Conservation (phyloP, 1,284 basidiomycete genomes). For the Psilocybe mexicana region DNA sequence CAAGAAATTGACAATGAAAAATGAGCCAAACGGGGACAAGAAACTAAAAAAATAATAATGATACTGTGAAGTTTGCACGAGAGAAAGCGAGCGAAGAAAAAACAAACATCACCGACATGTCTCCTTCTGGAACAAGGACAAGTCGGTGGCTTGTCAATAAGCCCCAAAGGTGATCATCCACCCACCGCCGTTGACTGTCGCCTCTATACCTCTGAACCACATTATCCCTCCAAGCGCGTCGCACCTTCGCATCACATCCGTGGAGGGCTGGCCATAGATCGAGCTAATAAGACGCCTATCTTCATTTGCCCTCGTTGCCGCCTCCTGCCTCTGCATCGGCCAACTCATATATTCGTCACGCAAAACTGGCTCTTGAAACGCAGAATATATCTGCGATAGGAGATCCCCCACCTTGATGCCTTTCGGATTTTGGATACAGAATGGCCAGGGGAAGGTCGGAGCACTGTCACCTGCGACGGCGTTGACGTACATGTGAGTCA, state of each 20-base stretch:
- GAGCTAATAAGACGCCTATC: constrained; percentile 27
- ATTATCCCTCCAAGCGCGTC: constrained; percentile 52
- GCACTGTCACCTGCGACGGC: constrained; percentile 50
- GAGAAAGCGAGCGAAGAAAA: not conserved
- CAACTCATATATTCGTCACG: constrained; percentile 42
- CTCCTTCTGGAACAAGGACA: not conserved
- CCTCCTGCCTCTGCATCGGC: constrained; percentile 32
- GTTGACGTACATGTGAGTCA: constrained; percentile 53
- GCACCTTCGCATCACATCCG: constrained; percentile 45
- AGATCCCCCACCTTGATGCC: constrained; percentile 56
- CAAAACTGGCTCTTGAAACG: constrained; percentile 46
- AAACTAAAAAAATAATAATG: not conserved
- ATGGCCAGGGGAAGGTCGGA: constrained; percentile 51
- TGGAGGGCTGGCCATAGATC: constrained; percentile 8
- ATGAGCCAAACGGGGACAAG: not conserved
- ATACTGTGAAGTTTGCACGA: not conserved
- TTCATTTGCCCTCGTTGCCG: constrained; percentile 36
- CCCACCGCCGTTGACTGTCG: constrained; percentile 46
- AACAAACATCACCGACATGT: not conserved
- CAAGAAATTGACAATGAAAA: not conserved
- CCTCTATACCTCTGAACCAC: constrained; percentile 56
- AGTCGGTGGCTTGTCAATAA: constrained; percentile 9
- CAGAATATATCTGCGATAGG: constrained; percentile 43
- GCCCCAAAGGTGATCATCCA: constrained; percentile 52
- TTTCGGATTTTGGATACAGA: constrained; percentile 44